A percentile compares a stretch with the other conserved stretches of the same genome.
Conservation (phyloP, 306 rosid genomes). For the Crataegus laevigata region DNA sequence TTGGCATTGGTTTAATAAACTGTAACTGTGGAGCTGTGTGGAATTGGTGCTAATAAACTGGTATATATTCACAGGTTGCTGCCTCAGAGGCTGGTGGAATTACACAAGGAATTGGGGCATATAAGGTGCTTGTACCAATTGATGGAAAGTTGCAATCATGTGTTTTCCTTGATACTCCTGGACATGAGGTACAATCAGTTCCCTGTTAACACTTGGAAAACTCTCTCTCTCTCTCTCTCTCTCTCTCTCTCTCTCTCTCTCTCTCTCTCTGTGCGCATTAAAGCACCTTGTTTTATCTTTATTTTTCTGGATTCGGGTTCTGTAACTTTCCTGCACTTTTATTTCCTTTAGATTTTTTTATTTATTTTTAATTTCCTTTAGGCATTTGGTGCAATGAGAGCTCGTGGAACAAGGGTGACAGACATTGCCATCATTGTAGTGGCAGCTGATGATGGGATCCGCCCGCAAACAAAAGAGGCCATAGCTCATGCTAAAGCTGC, state of each 20-base stretch:
- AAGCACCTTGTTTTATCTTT: conserved; percentile 12
- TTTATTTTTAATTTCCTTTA: too few species aligned
- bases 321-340: conserved; percentile 16
- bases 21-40: not conserved
- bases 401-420: conserved; percentile 98
- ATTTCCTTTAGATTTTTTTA: conserved; percentile 2
- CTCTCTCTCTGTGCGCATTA: not conserved
- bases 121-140: conserved; percentile 71
- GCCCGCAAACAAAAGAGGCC: conserved; percentile 98
- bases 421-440: conserved; percentile 92
- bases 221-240: not conserved
- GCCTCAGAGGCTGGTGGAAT: conserved; percentile 99
- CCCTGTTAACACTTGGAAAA: not conserved
- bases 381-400: conserved; percentile 99
- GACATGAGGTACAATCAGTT: conserved; percentile 69
- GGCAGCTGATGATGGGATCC: conserved; percentile 98
- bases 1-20: not conserved
- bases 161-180: conserved; percentile 96
- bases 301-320: conserved; percentile 7
- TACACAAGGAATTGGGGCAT: conserved; percentile 98
- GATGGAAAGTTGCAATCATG: conserved; percentile 81
- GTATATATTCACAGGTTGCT: conserved; percentile 63
- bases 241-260: not conserved
- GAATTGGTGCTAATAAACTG: conserved; percentile 9
- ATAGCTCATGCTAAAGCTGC: conserved; percentile 99